Percentiles rank a stretch among this genome's conserved stretches.
Conservation (phyloP, 2,329 filamentous ascomycete genomes). For the Sporothrix humicola region DNA sequence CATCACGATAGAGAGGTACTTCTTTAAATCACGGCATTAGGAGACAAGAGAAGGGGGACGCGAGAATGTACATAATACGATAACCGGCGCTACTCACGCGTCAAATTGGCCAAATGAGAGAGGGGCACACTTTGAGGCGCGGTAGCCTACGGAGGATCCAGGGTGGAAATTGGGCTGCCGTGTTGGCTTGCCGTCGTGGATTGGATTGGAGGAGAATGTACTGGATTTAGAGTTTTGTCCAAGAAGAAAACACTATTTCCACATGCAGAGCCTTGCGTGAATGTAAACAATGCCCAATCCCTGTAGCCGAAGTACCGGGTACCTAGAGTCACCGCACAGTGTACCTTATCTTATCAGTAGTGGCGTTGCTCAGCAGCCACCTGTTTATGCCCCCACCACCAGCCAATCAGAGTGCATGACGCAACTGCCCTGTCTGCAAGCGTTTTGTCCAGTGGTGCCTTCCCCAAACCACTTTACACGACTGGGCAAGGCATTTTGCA, state of each 20-base stretch:
- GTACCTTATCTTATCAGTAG: constrained; percentile 28
- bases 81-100: constrained; percentile 3
- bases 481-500: background rate
- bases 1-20: constrained; percentile 13
- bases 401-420: constrained; percentile 31
- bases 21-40: background rate
- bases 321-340: constrained; percentile 21
- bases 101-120: background rate
- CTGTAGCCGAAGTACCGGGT: background rate
- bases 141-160: constrained; percentile 13
- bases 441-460: background rate
- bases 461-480: constrained; percentile 32
- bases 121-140: background rate
- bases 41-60: constrained; percentile 11
- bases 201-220: background rate
- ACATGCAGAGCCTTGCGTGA: constrained; percentile 1
- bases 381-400: constrained; percentile 28
- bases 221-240: background rate
- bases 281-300: constrained; percentile 20
- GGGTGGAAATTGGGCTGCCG: background rate
- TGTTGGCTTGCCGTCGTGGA: background rate
- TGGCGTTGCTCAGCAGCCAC: constrained; percentile 35
- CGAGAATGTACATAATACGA: constrained; percentile 14
- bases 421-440: background rate
- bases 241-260: background rate